Conservation (phyloP, 177 flowering plant species). For the Vitis hybrid region DNA sequence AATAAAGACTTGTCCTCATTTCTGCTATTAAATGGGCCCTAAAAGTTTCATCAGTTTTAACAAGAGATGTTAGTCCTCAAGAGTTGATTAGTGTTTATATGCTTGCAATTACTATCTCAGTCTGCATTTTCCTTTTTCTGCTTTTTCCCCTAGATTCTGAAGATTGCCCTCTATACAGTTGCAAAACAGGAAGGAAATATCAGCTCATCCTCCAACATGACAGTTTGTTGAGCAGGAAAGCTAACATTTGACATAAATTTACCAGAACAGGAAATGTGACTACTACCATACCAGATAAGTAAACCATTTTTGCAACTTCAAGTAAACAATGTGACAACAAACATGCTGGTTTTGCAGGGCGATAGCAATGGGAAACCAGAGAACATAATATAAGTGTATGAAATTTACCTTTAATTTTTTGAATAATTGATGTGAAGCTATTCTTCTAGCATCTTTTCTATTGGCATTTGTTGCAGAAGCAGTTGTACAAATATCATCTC, state of each 20-base stretch:
- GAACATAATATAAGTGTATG: neutral
- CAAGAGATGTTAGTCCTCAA: neutral
- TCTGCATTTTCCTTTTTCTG: neutral
- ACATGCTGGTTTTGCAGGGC: too few relatives aligned
- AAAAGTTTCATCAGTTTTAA: neutral
- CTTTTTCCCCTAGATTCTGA: too few relatives aligned
- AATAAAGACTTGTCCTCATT: too few relatives aligned
- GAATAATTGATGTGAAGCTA: slow-evolving; percentile 40
- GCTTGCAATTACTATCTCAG: neutral
- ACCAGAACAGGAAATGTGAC: neutral
- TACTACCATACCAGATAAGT: too few relatives aligned
- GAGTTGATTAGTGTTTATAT: neutral
- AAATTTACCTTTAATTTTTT: slow-evolving; percentile 52
- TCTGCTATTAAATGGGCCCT: too few relatives aligned
- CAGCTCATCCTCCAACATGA: neutral
- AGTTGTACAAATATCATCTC: slow-evolving; percentile 16
- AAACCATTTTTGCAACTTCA: too few relatives aligned
- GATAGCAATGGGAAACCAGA: neutral
- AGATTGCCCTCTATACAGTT: too few relatives aligned
- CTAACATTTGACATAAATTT: neutral
- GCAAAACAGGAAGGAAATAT: neutral
- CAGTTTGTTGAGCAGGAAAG: neutral
- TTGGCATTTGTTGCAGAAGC: slow-evolving; percentile 45
- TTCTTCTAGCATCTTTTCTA: slow-evolving; percentile 58
- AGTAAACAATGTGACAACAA: too few relatives aligned